These are phyloP conservation scores for Geranium incanum DNA, from an alignment of 441 rosid genomes.

Conservation along the genomic window DNA sequence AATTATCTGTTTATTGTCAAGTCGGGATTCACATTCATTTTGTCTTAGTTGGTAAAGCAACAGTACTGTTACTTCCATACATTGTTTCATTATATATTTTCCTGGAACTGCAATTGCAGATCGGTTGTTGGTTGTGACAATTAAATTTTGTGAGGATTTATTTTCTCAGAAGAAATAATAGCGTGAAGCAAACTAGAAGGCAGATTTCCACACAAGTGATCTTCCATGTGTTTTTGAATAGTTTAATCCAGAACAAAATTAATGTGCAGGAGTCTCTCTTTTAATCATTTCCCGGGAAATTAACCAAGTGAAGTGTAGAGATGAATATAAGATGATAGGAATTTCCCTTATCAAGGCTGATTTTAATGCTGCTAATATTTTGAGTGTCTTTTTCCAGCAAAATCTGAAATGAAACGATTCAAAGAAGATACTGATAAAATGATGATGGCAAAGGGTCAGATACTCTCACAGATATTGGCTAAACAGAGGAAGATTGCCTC, in stretches of 20 bases:
- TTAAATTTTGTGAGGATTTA: neutral
- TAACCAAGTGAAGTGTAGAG: neutral
- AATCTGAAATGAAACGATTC: constrained; percentile 37
- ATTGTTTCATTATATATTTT: neutral
- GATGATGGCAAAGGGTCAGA: constrained; percentile 43
- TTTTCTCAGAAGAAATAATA: neutral
- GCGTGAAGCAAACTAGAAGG: neutral
- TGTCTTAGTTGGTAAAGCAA: neutral
- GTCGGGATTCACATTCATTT: neutral
- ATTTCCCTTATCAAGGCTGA: neutral
- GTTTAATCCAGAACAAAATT: neutral
- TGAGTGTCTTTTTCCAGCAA: constrained; percentile 33
- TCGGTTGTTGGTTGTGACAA: neutral
- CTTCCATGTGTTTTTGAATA: neutral
- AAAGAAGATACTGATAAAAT: constrained; percentile 46
- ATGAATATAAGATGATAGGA: neutral
- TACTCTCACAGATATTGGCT: constrained; percentile 48
- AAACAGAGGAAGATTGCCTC: constrained; percentile 49
- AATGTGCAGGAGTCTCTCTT: neutral
- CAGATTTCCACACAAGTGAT: neutral
- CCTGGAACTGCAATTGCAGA: neutral
- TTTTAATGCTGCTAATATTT: neutral
- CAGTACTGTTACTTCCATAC: neutral
- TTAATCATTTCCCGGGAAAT: neutral
- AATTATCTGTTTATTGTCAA: neutral